phyloP scores from a whole-genome alignment of 2,329 filamentous ascomycete genomes.

The Boeremia exigua region DNA sequence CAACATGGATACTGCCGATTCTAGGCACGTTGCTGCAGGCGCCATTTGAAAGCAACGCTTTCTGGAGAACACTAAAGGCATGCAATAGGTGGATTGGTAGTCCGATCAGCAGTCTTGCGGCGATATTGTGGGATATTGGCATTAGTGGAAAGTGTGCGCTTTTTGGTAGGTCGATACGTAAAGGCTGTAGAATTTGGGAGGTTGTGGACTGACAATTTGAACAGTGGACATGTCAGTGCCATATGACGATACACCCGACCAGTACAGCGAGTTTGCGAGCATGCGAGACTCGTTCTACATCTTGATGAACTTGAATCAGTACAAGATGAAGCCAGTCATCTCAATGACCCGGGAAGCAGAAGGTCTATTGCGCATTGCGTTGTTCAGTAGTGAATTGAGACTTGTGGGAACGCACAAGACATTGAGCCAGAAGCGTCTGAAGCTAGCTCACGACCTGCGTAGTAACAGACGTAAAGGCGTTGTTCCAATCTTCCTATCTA shows the following conservation, averaged over 20 bases:
- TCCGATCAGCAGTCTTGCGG: constrained; percentile 41
- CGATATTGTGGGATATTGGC: constrained; percentile 46
- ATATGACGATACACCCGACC: constrained; percentile 29
- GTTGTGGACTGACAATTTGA: constrained; percentile 20
- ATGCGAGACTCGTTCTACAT: constrained; percentile 53
- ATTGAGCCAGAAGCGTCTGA: constrained; percentile 35
- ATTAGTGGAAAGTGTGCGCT: constrained; percentile 43
- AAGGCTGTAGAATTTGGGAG: not conserved
- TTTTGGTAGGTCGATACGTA: constrained; percentile 7
- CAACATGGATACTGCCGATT: constrained; percentile 47
- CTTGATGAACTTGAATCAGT: constrained; percentile 53
- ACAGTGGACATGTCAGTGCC: constrained; percentile 39
- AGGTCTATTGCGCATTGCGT: constrained; percentile 44
- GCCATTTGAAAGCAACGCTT: constrained; percentile 47
- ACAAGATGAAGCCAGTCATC: constrained; percentile 40
- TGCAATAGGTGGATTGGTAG: constrained; percentile 43
- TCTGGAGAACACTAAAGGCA: constrained; percentile 42
- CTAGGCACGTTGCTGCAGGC: constrained; percentile 46
- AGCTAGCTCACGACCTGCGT: constrained; percentile 47
- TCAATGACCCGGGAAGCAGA: constrained; percentile 40
- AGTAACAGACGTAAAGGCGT: constrained; percentile 48
- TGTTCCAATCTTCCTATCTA: constrained; percentile 47
- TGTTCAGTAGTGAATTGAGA: constrained; percentile 47
- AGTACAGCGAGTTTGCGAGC: constrained; percentile 37
- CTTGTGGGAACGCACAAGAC: constrained; percentile 26